Percentiles rank a stretch among this genome's conserved stretches.
phyloP scores from a whole-genome alignment of 108 stramenopile species.

The Parmales sp. region DNA sequence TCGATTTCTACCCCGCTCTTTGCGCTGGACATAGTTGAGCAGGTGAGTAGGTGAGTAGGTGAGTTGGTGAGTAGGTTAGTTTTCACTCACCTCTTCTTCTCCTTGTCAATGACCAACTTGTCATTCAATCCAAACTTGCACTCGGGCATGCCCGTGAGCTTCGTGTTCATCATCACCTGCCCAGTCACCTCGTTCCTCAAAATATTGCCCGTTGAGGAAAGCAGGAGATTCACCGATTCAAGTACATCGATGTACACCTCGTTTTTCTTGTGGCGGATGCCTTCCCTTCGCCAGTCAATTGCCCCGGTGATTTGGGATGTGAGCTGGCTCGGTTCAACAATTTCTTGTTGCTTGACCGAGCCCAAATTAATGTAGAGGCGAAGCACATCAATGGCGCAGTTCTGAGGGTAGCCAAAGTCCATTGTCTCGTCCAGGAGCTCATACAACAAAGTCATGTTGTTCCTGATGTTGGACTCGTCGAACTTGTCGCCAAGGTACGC shows the following conservation, averaged over 20 bases:
- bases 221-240: conserved; percentile 87
- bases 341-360: conserved; percentile 61
- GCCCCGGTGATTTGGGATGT: conserved; percentile 97
- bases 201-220: conserved; percentile 77
- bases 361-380: conserved; percentile 96
- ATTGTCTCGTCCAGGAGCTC: conserved; percentile 98
- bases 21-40: conserved; percentile 45
- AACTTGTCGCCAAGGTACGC: conserved; percentile 96
- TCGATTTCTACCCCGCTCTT: conserved; percentile 92
- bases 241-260: conserved; percentile 98
- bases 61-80: too few relatives aligned
- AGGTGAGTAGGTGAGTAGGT: not conserved
- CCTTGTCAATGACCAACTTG: conserved; percentile 95
- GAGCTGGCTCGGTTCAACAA: conserved; percentile 61
- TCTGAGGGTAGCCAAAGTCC: conserved; percentile 99
- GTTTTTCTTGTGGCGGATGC: conserved; percentile 96
- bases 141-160: conserved; percentile 96
- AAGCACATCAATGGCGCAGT: conserved; percentile 91
- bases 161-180: conserved; percentile 92
- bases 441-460: conserved; percentile 97
- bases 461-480: conserved; percentile 82
- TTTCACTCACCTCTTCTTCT: conserved; percentile 46
- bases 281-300: conserved; percentile 96
- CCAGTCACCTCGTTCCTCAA: conserved; percentile 91
- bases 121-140: conserved; percentile 97